Base-by-base conservation (phyloP, 2,329 filamentous ascomycete genomes). In the Dothidotthia symphoricarpi region DNA sequence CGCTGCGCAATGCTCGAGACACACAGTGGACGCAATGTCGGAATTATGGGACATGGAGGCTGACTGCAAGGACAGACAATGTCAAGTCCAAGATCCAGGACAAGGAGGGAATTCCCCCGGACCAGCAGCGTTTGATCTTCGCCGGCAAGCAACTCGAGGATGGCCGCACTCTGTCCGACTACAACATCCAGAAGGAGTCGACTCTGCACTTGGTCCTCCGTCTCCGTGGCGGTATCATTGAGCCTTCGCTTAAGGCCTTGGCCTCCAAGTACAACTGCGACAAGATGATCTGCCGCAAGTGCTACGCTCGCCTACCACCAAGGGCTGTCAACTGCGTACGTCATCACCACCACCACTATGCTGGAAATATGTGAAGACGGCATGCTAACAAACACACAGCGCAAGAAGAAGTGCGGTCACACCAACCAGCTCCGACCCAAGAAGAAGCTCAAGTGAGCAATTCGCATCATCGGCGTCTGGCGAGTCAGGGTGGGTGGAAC, bases 251-350 rank as follows among this genome's bases (percentile, higher is more conserved):
- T 68, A 97, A 97, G 85, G 91, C 88, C 62, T 85, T 97, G 56
- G 91, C 91, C 70, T 90, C 85, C 80, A 96, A 96, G 83, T 97
- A 94, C 84, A 97, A 98, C 86, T 97, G 91, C 86, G 93, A 97
- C 63, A 96, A 96, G 86, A 91, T 91, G 61, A 95, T 97, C 77
- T 97, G 93, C 88, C 91, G 93, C 82, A 97, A 98, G 87, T 98
- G 93, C 86, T 97, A 97, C 77, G 80, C 81, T 56, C 90, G 91
- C 74, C 89, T 97, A 55, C 91, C 91, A 60, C 91, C 91, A 63
- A 88, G 93, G 83, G 93, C 93, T 68, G 96, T 91, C 82, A 98
- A 98, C 87, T 98, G 93, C 88, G 55, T 59, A 57, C 37, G 55
- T 57, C 19, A 25, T 19, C 16, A 36, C 16, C 13, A 16, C n/a